Percentiles rank a stretch among this genome's conserved stretches.
These are phyloP conservation scores for Exophiala lecanii-corni DNA, from an alignment of 2,329 filamentous ascomycete species.

Conservation along the genomic window DNA sequence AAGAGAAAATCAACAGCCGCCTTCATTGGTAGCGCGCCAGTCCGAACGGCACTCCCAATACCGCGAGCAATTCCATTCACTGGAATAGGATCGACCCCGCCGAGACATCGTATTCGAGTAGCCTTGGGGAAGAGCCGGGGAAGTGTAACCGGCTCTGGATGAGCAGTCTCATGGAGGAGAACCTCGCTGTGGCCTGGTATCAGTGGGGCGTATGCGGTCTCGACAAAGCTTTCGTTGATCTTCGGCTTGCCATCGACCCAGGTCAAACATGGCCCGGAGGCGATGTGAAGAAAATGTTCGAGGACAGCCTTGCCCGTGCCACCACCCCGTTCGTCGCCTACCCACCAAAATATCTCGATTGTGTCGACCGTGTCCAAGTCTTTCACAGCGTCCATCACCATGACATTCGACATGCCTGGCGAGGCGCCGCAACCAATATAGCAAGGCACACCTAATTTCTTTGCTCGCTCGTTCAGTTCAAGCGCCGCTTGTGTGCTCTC, in stretches of 20 bases:
- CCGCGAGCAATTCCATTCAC: constrained; percentile 20
- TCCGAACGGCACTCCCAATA: constrained; percentile 17
- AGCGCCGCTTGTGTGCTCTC: constrained; percentile 2
- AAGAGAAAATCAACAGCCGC: constrained; percentile 15
- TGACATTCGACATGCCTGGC: constrained; percentile 6
- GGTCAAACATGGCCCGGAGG: constrained; percentile 21
- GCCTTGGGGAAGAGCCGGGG: constrained; percentile 16
- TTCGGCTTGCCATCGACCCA: constrained; percentile 10
- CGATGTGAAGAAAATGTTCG: constrained; percentile 23
- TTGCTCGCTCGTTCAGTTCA: constrained; percentile 5
- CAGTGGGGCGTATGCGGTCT: constrained; percentile 19
- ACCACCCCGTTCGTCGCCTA: constrained; percentile 15
- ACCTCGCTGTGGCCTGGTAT: not conserved
- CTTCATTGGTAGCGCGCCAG: constrained; percentile 14
- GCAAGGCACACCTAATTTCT: constrained; percentile 4
- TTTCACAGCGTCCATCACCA: constrained; percentile 5
- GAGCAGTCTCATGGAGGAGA: constrained; percentile 20
- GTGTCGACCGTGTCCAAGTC: constrained; percentile 20
- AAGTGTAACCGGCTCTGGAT: constrained; percentile 21
- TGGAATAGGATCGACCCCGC: constrained; percentile 14
- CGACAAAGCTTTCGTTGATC: constrained; percentile 20
- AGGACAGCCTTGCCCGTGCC: constrained; percentile 19
- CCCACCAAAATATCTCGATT: constrained; percentile 20
- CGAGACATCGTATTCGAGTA: constrained; percentile 14
- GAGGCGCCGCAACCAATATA: constrained; percentile 10